phyloP scores from a whole-genome alignment of 495 filamentous ascomycete species.

The Haplographium delicatum region DNA sequence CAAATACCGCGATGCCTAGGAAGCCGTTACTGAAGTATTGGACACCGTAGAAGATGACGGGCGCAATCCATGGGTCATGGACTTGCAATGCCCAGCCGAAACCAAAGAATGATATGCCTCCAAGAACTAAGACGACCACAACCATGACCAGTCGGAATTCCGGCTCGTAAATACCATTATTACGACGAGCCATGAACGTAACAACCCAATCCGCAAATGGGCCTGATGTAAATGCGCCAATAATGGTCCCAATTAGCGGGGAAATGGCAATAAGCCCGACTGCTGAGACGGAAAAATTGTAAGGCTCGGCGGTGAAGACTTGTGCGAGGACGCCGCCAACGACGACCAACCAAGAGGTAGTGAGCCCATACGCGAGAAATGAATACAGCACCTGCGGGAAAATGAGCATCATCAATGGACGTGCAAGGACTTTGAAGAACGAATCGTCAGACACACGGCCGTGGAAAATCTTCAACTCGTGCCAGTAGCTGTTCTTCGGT shows the following conservation, averaged over 20 bases:
- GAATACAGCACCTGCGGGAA: constrained; percentile 86
- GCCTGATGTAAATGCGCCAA: constrained; percentile 72
- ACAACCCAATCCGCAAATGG: constrained; percentile 65
- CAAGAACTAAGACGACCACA: constrained; percentile 68
- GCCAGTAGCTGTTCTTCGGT: neutral
- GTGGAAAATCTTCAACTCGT: constrained; percentile 37
- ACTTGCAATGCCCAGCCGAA: constrained; percentile 33
- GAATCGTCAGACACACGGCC: constrained; percentile 63
- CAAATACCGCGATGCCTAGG: neutral
- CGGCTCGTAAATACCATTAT: constrained; percentile 78
- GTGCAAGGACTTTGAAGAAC: constrained; percentile 59
- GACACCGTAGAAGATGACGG: constrained; percentile 6
- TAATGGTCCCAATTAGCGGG: constrained; percentile 72
- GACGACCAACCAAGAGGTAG: constrained; percentile 90
- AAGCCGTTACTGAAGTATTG: constrained; percentile 3
- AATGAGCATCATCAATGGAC: constrained; percentile 56
- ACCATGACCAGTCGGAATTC: constrained; percentile 81
- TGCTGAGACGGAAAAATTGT: constrained; percentile 72
- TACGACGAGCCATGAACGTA: constrained; percentile 59
- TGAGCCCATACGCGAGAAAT: constrained; percentile 79
- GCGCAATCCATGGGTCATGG: constrained; percentile 2
- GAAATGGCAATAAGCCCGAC: constrained; percentile 82
- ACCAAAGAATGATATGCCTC: constrained; percentile 53
- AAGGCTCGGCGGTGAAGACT: constrained; percentile 71
- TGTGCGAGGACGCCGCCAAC: constrained; percentile 80